phyloP scores from a whole-genome alignment of 2,329 filamentous ascomycete species.

The Fusarium sp. region DNA sequence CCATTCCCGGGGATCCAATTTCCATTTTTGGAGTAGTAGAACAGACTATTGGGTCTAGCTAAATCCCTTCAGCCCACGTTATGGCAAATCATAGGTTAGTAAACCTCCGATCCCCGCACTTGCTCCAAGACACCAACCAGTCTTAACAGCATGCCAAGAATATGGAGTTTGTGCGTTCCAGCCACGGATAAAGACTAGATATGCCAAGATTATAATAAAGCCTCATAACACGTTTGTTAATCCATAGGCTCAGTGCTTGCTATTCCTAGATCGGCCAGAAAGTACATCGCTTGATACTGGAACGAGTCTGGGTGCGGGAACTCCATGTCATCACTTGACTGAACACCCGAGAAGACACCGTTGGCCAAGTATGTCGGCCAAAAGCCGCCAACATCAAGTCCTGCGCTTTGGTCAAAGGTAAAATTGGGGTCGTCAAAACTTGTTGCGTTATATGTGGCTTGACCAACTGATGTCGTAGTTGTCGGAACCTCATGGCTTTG shows the following conservation, averaged over 20 bases:
- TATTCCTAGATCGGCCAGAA: constrained; percentile 14
- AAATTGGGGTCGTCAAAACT: fast-evolving
- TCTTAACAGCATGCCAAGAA: not conserved
- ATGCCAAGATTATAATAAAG: fast-evolving
- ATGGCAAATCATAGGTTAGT: not conserved
- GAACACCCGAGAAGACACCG: not conserved
- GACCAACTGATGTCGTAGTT: fast-evolving
- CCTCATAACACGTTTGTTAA: fast-evolving
- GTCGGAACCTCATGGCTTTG: fast-evolving
- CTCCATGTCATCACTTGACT: not conserved
- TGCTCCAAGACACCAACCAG: not conserved
- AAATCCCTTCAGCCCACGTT: not conserved
- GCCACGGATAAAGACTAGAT: fast-evolving
- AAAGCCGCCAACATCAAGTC: not conserved
- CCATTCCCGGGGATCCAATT: not conserved
- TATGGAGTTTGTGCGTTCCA: fast-evolving
- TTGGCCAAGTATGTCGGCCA: constrained; percentile 6
- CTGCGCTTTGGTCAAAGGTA: not conserved
- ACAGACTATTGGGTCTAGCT: not conserved
- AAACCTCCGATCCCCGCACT: not conserved
- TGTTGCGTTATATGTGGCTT: fast-evolving
- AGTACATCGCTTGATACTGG: constrained; percentile 23
- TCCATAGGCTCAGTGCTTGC: not conserved
- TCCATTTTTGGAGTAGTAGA: not conserved
- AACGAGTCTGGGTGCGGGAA: constrained; percentile 17